These are phyloP conservation scores for Aureobasidium sp. DNA, from an alignment of 2,329 filamentous ascomycete genomes.

Conservation along the genomic window DNA sequence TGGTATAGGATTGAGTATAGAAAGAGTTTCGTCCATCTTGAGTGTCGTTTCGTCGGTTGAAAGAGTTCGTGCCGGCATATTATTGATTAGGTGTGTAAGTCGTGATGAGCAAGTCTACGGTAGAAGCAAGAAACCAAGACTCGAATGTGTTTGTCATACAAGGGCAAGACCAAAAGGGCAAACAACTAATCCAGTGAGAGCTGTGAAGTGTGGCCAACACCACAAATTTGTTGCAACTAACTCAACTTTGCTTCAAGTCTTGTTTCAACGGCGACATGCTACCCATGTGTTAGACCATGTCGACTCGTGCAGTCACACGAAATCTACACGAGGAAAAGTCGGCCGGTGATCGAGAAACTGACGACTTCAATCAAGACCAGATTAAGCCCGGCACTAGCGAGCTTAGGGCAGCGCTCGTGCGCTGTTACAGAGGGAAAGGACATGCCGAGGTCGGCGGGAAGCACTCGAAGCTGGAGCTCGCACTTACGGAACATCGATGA, in stretches of 20 bases:
- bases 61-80: constrained; percentile 9
- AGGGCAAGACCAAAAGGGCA: neutral
- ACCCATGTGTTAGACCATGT: neutral
- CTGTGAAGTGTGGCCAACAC: neutral
- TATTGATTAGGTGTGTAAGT: neutral
- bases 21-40: constrained; percentile 28
- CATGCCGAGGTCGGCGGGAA: constrained; percentile 7
- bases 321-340: constrained; percentile 3
- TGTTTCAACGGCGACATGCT: neutral
- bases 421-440: neutral
- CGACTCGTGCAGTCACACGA: constrained; percentile 4
- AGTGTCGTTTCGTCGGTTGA: neutral
- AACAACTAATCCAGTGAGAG: neutral
- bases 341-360: neutral
- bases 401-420: constrained; percentile 2
- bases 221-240: neutral
- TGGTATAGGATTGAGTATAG: constrained; percentile 51
- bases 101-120: neutral
- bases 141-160: neutral
- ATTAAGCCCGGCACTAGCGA: constrained; percentile 5
- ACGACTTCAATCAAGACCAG: constrained; percentile 4
- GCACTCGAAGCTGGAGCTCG: neutral
- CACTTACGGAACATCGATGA: neutral
- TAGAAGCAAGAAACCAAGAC: neutral
- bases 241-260: neutral